phyloP scores from a whole-genome alignment of 2,329 filamentous ascomycete species.

The Monosporascus cannonballus region DNA sequence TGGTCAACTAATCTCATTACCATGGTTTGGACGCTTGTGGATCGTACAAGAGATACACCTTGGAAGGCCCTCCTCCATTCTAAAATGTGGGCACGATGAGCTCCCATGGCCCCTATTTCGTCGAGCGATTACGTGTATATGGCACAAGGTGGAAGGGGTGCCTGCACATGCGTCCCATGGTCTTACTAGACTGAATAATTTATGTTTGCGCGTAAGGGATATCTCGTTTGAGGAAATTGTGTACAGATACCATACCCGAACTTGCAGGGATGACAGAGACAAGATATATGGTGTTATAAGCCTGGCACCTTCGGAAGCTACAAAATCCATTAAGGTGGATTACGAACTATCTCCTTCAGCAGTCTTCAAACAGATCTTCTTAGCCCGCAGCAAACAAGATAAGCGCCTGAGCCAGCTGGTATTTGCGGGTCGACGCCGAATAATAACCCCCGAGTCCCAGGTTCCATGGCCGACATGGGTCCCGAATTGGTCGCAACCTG shows the following conservation, averaged over 20 bases:
- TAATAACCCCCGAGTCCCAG: neutral
- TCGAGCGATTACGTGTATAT: constrained; percentile 3
- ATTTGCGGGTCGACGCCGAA: neutral
- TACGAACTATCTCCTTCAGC: constrained; percentile 1
- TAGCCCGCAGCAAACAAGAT: neutral
- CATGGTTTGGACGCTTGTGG: constrained; percentile 11
- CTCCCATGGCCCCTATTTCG: constrained; percentile 9
- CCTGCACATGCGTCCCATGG: neutral
- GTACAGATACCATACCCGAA: neutral
- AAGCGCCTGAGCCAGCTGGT: constrained; percentile 1
- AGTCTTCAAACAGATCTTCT: constrained; percentile 7
- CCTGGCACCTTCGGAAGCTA: constrained; percentile 1
- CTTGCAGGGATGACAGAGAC: constrained; percentile 8
- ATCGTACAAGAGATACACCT: constrained; percentile 14
- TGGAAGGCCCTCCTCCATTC: constrained; percentile 4
- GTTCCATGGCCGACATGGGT: constrained; percentile 9
- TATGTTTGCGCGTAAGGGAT: neutral
- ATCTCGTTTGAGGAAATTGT: neutral
- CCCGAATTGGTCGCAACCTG: constrained; percentile 6
- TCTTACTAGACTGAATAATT: accelerated
- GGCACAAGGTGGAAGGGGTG: neutral
- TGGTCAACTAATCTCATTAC: neutral
- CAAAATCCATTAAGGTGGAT: constrained; percentile 2
- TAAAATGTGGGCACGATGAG: constrained; percentile 11
- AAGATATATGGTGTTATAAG: constrained; percentile 12